Percentiles rank a stretch among this genome's conserved stretches.
phyloP scores from a whole-genome alignment of 495 filamentous ascomycete genomes.

The Penicillium cataractarum region DNA sequence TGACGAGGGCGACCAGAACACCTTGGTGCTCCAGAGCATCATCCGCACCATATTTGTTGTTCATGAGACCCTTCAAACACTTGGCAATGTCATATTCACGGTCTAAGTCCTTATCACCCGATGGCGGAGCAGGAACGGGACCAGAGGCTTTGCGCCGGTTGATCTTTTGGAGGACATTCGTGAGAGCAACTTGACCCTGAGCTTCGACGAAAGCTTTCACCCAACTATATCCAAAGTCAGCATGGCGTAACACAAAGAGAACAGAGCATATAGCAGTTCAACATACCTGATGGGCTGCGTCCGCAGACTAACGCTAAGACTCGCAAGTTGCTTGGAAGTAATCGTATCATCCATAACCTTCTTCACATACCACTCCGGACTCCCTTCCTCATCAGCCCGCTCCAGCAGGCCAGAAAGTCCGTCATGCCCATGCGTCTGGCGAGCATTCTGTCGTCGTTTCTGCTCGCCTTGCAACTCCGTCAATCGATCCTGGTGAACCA shows the following conservation, averaged over 20 bases:
- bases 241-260: neutral
- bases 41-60: constrained; percentile 98
- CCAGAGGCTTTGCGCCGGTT: constrained; percentile 83
- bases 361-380: constrained; percentile 96
- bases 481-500: constrained; percentile 93
- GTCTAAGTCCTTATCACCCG: constrained; percentile 83
- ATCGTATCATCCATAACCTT: constrained; percentile 96
- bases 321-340: constrained; percentile 85
- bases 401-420: constrained; percentile 67
- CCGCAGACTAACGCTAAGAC: constrained; percentile 88
- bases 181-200: constrained; percentile 94
- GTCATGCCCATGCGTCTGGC: constrained; percentile 62
- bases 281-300: constrained; percentile 87
- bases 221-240: constrained; percentile 59
- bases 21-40: constrained; percentile 92
- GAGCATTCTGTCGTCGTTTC: constrained; percentile 75
- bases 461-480: constrained; percentile 93
- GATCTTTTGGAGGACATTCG: constrained; percentile 90
- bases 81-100: constrained; percentile 98
- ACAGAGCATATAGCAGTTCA: neutral
- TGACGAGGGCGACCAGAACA: constrained; percentile 85
- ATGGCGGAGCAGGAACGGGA: constrained; percentile 64
- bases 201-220: constrained; percentile 96
- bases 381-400: constrained; percentile 88
- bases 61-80: constrained; percentile 95